Conservation (phyloP, 2,329 filamentous ascomycete species). For the Fusarium kyushuense region DNA sequence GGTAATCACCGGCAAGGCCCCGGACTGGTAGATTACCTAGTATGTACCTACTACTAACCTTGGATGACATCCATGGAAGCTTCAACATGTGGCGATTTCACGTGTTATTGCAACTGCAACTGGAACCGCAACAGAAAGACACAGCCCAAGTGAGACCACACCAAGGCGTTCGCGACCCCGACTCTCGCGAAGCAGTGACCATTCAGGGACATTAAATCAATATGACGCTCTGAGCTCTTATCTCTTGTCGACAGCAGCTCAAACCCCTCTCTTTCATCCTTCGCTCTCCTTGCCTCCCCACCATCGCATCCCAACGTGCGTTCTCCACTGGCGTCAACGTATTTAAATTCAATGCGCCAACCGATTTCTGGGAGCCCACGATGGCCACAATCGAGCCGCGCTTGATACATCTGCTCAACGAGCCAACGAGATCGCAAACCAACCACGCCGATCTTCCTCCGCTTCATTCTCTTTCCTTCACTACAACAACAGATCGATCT, state of each 20-base stretch:
- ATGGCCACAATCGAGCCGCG: slow-evolving; percentile 77
- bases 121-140: slow-evolving; percentile 36
- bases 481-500: slow-evolving; percentile 59
- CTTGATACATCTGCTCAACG: slow-evolving; percentile 73
- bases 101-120: slow-evolving; percentile 44
- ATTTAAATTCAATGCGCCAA: slow-evolving; percentile 49
- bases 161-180: slow-evolving; percentile 40
- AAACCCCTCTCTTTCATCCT: slow-evolving; percentile 18
- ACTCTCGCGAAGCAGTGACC: slow-evolving; percentile 40
- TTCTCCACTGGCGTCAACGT: slow-evolving; percentile 34
- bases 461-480: slow-evolving; percentile 61
- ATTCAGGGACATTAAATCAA: slow-evolving; percentile 21
- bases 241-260: slow-evolving; percentile 36
- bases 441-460: slow-evolving; percentile 67
- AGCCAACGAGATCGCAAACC: slow-evolving; percentile 62
- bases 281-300: slow-evolving; percentile 13
- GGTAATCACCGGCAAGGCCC: slow-evolving; percentile 34
- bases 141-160: slow-evolving; percentile 45
- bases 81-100: slow-evolving; percentile 49
- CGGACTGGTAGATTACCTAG: neutral
- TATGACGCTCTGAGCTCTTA: slow-evolving; percentile 42
- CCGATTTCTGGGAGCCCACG: slow-evolving; percentile 53
- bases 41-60: slow-evolving; percentile 22
- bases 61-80: too few relatives aligned
- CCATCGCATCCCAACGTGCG: slow-evolving; percentile 6